A percentile compares a stretch with the other conserved stretches of the same genome.
Conservation (phyloP, 2,329 filamentous ascomycete genomes). For the Claviceps sp. region DNA sequence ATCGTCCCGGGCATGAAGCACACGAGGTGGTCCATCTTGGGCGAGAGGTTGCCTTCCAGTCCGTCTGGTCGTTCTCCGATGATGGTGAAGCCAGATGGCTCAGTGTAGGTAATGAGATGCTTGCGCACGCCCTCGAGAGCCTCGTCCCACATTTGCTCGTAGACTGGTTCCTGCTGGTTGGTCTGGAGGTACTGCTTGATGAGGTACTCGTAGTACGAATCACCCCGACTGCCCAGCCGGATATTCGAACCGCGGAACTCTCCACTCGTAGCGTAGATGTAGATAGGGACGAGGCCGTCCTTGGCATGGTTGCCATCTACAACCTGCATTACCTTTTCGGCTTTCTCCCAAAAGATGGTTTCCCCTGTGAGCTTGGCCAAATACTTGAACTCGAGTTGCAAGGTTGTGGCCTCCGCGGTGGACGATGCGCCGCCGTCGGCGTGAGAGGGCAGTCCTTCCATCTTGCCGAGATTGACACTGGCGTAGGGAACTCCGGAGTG, state of each 20-base stretch:
- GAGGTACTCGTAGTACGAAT: slow-evolving; percentile 97
- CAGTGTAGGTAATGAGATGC: slow-evolving; percentile 81
- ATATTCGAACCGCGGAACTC: slow-evolving; percentile 76
- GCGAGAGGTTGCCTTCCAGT: slow-evolving; percentile 48
- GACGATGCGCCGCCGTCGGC: slow-evolving; percentile 78
- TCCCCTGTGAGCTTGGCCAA: slow-evolving; percentile 90
- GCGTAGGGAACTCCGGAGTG: slow-evolving; percentile 77
- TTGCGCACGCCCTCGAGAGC: slow-evolving; percentile 75
- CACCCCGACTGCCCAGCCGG: slow-evolving; percentile 80
- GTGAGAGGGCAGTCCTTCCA: slow-evolving; percentile 66
- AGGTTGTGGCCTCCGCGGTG: slow-evolving; percentile 79
- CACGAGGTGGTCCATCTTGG: slow-evolving; percentile 97
- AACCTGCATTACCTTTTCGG: slow-evolving; percentile 81
- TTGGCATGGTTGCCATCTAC: slow-evolving; percentile 68
- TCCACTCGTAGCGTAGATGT: slow-evolving; percentile 66
- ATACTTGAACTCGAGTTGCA: slow-evolving; percentile 97
- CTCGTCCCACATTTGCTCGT: slow-evolving; percentile 88
- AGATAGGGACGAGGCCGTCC: slow-evolving; percentile 86
- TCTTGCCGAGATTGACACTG: slow-evolving; percentile 74
- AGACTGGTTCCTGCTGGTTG: slow-evolving; percentile 69
- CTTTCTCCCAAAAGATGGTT: slow-evolving; percentile 80
- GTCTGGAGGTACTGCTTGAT: slow-evolving; percentile 98
- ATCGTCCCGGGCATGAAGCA: slow-evolving; percentile 98
- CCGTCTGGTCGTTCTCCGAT: slow-evolving; percentile 75
- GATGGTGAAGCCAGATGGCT: slow-evolving; percentile 69